These are phyloP conservation scores for Fusarium continuum DNA, from an alignment of 2,329 filamentous ascomycete species.

Conservation along the genomic window DNA sequence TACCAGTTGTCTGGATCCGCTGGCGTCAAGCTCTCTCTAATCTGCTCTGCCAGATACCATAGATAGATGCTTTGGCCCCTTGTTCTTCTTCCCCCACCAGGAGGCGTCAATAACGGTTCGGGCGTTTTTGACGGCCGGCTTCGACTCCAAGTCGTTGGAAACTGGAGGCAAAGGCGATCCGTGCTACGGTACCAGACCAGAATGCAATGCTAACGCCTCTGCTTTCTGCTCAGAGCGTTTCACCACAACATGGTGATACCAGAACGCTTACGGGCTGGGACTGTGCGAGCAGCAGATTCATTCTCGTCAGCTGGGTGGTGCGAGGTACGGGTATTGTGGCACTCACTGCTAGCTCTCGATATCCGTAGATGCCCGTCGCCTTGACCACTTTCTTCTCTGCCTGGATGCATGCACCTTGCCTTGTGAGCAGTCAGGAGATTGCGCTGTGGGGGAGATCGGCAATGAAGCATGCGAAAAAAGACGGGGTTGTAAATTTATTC, in stretches of 20 bases:
- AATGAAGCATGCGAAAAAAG: not conserved
- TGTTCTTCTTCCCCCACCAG: too few species aligned
- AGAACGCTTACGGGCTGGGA: not conserved
- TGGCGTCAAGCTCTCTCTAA: slow-evolving; percentile 3
- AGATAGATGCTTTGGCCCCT: not conserved
- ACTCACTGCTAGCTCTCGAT: not conserved
- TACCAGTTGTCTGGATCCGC: not conserved
- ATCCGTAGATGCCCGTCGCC: slow-evolving; percentile 3
- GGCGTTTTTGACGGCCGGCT: not conserved
- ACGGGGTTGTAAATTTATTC: not conserved
- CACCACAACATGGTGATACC: not conserved
- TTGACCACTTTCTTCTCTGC: not conserved
- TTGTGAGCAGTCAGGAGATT: slow-evolving; percentile 33
- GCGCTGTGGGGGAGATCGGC: slow-evolving; percentile 31
- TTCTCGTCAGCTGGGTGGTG: too few species aligned
- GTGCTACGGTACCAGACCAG: not conserved
- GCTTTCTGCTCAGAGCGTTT: not conserved
- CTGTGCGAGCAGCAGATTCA: too few species aligned
- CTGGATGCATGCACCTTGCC: not conserved
- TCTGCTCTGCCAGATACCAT: not conserved
- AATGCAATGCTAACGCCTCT: not conserved
- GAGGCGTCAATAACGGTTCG: not conserved
- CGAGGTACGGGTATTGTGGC: too few species aligned
- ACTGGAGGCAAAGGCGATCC: not conserved
- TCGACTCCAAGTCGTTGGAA: not conserved